phyloP scores from a whole-genome alignment of 2,329 filamentous ascomycete species.

The Exophiala sideris region DNA sequence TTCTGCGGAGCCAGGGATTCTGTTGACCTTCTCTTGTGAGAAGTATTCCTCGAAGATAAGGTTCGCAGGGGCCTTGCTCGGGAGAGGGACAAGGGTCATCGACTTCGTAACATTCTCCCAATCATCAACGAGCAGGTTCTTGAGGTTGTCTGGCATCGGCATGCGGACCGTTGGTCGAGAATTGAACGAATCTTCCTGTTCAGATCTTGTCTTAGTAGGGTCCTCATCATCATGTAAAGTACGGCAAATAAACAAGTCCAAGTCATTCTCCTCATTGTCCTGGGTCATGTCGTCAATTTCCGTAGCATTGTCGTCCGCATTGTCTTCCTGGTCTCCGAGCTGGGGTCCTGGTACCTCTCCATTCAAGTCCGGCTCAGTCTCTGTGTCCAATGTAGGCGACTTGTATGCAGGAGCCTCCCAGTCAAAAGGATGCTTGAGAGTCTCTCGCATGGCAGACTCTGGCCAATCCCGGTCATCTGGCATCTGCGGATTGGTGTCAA shows the following conservation, averaged over 20 bases:
- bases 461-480: no score
- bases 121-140: conserved; percentile 91
- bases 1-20: conserved; percentile 64
- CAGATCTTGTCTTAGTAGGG: neutral
- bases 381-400: no score
- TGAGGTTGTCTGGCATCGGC: conserved; percentile 81
- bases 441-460: no score
- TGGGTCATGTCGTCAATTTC: no score
- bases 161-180: conserved; percentile 81
- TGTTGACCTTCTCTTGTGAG: conserved; percentile 64
- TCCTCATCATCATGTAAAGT: neutral
- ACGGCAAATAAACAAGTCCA: neutral
- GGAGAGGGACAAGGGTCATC: conserved; percentile 80
- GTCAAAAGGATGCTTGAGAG: no score
- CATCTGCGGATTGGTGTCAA: no score
- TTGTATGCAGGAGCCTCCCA: no score
- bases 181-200: conserved; percentile 83
- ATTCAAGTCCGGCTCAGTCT: no score
- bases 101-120: conserved; percentile 99
- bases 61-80: conserved; percentile 70
- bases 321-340: no score
- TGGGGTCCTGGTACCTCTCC: no score
- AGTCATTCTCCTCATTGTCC: no score
- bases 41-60: conserved; percentile 79
- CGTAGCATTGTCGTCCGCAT: no score